Conservation (phyloP, 805 yeast species). For the Yamadazyma sp. region DNA sequence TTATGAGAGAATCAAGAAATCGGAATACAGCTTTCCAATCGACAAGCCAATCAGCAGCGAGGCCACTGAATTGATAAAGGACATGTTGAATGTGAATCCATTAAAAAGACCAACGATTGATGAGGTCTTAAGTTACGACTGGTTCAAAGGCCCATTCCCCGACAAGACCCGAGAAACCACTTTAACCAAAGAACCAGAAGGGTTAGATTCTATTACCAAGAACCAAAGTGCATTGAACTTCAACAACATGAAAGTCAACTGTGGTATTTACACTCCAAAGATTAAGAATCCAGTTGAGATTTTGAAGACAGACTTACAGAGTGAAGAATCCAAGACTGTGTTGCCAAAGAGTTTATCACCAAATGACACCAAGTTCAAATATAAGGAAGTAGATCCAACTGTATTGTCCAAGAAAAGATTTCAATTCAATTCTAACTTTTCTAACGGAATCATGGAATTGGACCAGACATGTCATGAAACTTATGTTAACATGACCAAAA, state of each 20-base stretch:
- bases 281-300: slow-evolving; percentile 67
- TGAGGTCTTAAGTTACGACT: slow-evolving; percentile 75
- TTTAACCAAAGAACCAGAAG: slow-evolving; percentile 61
- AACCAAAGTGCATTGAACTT: slow-evolving; percentile 69
- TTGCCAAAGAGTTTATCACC: slow-evolving; percentile 92
- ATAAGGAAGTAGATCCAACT: slow-evolving; percentile 61
- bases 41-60: slow-evolving; percentile 66
- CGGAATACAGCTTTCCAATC: slow-evolving; percentile 77
- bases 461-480: slow-evolving; percentile 39
- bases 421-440: slow-evolving; percentile 39
- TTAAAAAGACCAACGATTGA: slow-evolving; percentile 75
- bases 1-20: slow-evolving; percentile 84
- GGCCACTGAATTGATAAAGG: slow-evolving; percentile 70
- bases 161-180: slow-evolving; percentile 60
- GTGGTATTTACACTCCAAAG: slow-evolving; percentile 59
- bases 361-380: slow-evolving; percentile 83
- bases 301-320: slow-evolving; percentile 64
- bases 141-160: slow-evolving; percentile 90
- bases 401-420: slow-evolving; percentile 30
- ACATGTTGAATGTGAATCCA: slow-evolving; percentile 77
- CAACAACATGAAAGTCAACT: slow-evolving; percentile 58
- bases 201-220: slow-evolving; percentile 50
- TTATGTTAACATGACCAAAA: slow-evolving; percentile 39
- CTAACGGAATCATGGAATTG: slow-evolving; percentile 38
- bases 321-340: slow-evolving; percentile 65